Evolutionary conservation across 2,329 filamentous ascomycete genomes (phyloP), one percentile per base, ranked within the genome.

Genomic region (Arthrobotrys entomopaga): DNA sequence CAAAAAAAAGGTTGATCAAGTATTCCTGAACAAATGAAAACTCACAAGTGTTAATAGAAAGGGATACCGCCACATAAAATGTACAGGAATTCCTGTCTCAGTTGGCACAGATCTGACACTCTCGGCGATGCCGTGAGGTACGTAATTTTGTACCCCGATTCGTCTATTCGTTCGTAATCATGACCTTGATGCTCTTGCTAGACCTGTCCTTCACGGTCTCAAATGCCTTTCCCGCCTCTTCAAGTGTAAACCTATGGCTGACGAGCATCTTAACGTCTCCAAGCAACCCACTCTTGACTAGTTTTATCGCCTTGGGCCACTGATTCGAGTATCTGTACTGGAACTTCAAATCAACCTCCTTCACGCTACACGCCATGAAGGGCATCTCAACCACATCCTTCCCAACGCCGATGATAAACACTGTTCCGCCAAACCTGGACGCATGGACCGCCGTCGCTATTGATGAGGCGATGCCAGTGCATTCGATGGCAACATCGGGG

Each of bases 181-280:
- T 91, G 74, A 97, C 93, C 86, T 98, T 98, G 83, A 98, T 97
- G n/a, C 93, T 92, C 5, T 94, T 93, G 59, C 91, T 96, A 85
- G 90, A 93, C 43, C 92, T 90, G 82, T 97, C 89, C 7, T 91
- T 88, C 19, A 93, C 92, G 46, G 91, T 95, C 83, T 93, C 88
- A 82, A 98, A 98, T 6, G 94, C 94, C 83, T 94, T 87, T 26
- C 95, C 82, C 0, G 93, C 93, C 81, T 98, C 90, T 83, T 97
- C 93, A 42, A 98, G 83, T 77, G 86, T 84, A 83, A 90, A 97
- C 16, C 92, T 87, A 84, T 98, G 94, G 46, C 94, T 97, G 40
- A 97, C 92, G 75, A 98, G 83, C 82, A 87, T 90, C 79, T 86
- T 87, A 80, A 97, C 83, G 50, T 77, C 77, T 22, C 70, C 74